Conservation (phyloP, 2,329 filamentous ascomycete species). For the Arthrinium puccinioides region DNA sequence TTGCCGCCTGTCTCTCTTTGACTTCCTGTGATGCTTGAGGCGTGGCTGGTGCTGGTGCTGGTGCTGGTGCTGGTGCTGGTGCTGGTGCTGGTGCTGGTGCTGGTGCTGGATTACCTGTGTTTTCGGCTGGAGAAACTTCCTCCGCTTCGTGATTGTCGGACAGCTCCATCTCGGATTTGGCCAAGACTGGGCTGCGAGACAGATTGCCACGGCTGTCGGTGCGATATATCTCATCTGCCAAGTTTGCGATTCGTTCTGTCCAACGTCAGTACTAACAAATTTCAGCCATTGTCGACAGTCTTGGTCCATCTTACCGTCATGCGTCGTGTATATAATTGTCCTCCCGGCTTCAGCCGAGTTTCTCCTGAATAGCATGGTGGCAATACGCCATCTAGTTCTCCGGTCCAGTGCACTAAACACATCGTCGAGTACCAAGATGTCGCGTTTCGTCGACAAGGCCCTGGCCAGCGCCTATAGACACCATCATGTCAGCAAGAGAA, state of each 20-base stretch:
- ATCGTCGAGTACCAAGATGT: slow-evolving; percentile 14
- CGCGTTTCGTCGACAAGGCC: slow-evolving; percentile 13
- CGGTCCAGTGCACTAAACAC: slow-evolving; percentile 16
- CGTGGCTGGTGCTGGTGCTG: not conserved
- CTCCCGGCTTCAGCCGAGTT: not conserved
- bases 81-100: not conserved
- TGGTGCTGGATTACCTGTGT: not conserved
- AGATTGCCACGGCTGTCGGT: not conserved
- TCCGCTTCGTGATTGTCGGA: not conserved
- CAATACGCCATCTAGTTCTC: slow-evolving; percentile 7
- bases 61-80: no score
- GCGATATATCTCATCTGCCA: not conserved
- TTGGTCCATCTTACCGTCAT: not conserved
- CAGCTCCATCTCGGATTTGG: not conserved
- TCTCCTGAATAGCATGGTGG: not conserved
- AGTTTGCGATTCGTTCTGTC: not conserved
- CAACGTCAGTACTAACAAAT: not conserved
- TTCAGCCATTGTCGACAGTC: not conserved
- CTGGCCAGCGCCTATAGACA: slow-evolving; percentile 13
- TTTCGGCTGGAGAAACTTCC: not conserved
- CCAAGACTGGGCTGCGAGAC: not conserved
- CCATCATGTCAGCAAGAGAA: slow-evolving; percentile 7
- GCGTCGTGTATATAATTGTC: not conserved
- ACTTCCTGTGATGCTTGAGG: not conserved
- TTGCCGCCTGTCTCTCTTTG: not conserved